These are phyloP conservation scores for Brasilioporus rufonigricans DNA, from an alignment of 768 basidiomycete genomes.

Conservation along the genomic window DNA sequence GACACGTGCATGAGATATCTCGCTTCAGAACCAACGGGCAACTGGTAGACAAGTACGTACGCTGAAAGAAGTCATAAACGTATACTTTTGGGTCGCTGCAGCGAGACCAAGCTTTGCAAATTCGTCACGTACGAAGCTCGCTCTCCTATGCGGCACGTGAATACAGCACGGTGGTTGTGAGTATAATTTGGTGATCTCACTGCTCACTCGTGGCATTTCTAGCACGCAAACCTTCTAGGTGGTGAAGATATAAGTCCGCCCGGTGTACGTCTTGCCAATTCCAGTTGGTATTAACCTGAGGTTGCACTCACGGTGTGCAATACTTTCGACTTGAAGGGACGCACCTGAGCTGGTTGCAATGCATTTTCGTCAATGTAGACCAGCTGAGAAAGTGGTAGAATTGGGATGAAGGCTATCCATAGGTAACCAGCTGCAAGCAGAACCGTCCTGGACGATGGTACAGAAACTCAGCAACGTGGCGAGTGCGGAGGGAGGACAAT, in stretches of 20 bases:
- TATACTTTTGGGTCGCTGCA: conserved; percentile 67
- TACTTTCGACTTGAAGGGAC: background rate
- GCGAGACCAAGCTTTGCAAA: conserved; percentile 75
- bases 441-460: conserved; percentile 38
- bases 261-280: conserved; percentile 86
- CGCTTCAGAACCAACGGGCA: background rate
- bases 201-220: conserved; percentile 64
- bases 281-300: conserved; percentile 88
- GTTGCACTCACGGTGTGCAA: conserved; percentile 1
- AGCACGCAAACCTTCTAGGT: conserved; percentile 62
- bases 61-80: conserved; percentile 47
- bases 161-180: background rate
- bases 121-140: conserved; percentile 55
- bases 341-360: conserved; percentile 86
- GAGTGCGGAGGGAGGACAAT: background rate
- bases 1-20: background rate
- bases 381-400: conserved; percentile 54
- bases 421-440: conserved; percentile 66
- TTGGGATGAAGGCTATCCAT: conserved; percentile 85
- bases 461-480: background rate
- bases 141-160: conserved; percentile 48
- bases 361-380: conserved; percentile 97
- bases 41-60: conserved; percentile 36
- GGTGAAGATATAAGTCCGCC: conserved; percentile 78
- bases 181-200: conserved; percentile 45